Evolutionary conservation across 2,329 filamentous ascomycete genomes (phyloP).

Genomic region (Exophiala spinifera): DNA sequence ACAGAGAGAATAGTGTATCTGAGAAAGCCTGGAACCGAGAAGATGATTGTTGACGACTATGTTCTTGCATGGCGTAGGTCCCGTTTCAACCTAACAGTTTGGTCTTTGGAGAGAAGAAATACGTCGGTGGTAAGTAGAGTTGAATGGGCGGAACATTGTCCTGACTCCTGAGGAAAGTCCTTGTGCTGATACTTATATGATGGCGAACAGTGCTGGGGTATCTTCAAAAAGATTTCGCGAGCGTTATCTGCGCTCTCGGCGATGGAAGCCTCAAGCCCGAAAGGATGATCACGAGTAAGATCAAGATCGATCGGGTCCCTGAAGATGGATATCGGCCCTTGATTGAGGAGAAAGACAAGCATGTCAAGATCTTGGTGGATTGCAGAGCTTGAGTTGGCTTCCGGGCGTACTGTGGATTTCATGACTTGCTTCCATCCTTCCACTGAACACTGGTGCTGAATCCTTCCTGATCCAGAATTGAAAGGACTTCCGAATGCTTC

Average conservation of each 20-base stretch:
- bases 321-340: constrained; percentile 57
- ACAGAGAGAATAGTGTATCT: no score
- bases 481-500: no score
- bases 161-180: no score
- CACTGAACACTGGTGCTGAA: no score
- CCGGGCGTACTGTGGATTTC: no score
- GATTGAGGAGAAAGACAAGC: constrained; percentile 58
- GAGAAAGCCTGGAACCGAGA: no score
- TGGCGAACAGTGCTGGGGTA: constrained; percentile 41
- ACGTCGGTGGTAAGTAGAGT: constrained; percentile 41
- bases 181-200: no score
- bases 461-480: no score
- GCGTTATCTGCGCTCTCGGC: constrained; percentile 53
- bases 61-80: constrained; percentile 28
- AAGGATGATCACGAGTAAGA: constrained; percentile 60
- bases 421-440: no score
- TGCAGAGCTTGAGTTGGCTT: constrained; percentile 9
- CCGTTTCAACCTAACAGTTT: constrained; percentile 54
- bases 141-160: no score
- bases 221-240: constrained; percentile 53
- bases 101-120: constrained; percentile 53
- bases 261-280: constrained; percentile 51
- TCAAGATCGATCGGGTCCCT: constrained; percentile 55
- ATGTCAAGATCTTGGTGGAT: constrained; percentile 60
- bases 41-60: neutral